These are phyloP conservation scores for Macrophomina phaseolina DNA, from an alignment of 2,329 filamentous ascomycete genomes.

Conservation along the genomic window DNA sequence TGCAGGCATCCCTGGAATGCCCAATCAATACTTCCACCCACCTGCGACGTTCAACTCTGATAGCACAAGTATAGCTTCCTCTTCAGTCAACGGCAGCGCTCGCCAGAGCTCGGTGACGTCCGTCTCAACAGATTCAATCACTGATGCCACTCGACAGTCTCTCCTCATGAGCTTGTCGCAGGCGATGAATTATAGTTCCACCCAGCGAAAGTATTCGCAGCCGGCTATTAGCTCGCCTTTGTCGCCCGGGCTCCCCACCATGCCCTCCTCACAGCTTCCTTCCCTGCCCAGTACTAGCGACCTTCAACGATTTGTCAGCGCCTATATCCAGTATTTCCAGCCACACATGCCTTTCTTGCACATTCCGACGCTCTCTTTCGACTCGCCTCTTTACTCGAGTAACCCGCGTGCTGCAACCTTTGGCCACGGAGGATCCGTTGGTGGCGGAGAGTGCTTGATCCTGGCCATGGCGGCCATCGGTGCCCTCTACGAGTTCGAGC, in stretches of 20 bases:
- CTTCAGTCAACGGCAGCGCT: slow-evolving; percentile 72
- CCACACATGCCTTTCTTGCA: slow-evolving; percentile 95
- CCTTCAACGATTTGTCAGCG: slow-evolving; percentile 86
- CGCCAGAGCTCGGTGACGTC: slow-evolving; percentile 65
- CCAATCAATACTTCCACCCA: slow-evolving; percentile 66
- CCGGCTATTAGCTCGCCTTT: slow-evolving; percentile 61
- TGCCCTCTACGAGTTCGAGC: slow-evolving; percentile 86
- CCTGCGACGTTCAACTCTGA: slow-evolving; percentile 73
- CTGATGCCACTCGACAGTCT: slow-evolving; percentile 68
- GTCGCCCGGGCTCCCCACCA: slow-evolving; percentile 40
- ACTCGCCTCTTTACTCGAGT: slow-evolving; percentile 70
- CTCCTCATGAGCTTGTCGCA: slow-evolving; percentile 67
- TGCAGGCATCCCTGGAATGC: slow-evolving; percentile 69
- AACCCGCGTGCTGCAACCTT: slow-evolving; percentile 65
- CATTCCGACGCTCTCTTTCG: slow-evolving; percentile 88
- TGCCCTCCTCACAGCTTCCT: slow-evolving; percentile 53
- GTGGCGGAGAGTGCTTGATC: slow-evolving; percentile 84
- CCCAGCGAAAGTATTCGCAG: slow-evolving; percentile 64
- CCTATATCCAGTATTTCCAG: slow-evolving; percentile 91
- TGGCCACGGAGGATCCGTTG: slow-evolving; percentile 63
- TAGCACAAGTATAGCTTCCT: slow-evolving; percentile 65
- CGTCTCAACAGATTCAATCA: slow-evolving; percentile 69
- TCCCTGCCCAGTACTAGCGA: slow-evolving; percentile 80
- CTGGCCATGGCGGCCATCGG: slow-evolving; percentile 88
- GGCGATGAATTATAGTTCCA: slow-evolving; percentile 59